These are phyloP conservation scores for Syzygium aqueum DNA, from an alignment of 345 rosid species.

Conservation along the genomic window DNA sequence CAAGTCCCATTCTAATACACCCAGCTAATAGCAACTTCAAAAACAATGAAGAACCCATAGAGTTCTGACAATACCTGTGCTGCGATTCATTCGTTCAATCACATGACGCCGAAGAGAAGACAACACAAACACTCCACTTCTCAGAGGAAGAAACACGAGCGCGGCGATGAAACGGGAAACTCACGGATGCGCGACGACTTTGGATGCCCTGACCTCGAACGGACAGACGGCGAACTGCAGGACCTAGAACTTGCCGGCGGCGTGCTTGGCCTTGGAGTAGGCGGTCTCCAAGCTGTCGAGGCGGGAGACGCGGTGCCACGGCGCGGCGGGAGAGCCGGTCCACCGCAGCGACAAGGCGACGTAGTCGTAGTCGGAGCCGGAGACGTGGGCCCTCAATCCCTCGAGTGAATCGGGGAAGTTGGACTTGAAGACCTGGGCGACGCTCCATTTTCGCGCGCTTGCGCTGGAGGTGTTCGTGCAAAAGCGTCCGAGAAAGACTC, in stretches of 20 bases:
- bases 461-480: slow-evolving; percentile 16
- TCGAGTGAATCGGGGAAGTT: slow-evolving; percentile 44
- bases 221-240: slow-evolving; percentile 83
- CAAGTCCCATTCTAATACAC: not conserved
- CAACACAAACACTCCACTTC: not conserved
- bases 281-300: slow-evolving; percentile 59
- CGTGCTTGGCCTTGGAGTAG: slow-evolving; percentile 57
- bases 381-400: slow-evolving; percentile 46
- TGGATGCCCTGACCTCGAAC: slow-evolving; percentile 39
- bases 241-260: slow-evolving; percentile 68
- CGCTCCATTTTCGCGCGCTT: slow-evolving; percentile 20
- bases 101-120: not conserved
- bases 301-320: slow-evolving; percentile 79
- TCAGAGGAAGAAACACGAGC: not conserved
- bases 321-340: slow-evolving; percentile 67
- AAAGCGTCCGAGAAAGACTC: slow-evolving; percentile 18
- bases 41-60: not conserved
- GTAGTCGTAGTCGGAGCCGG: slow-evolving; percentile 53
- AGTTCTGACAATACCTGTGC: not conserved
- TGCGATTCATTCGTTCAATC: not conserved
- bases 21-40: not conserved
- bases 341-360: slow-evolving; percentile 58
- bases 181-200: slow-evolving; percentile 57
- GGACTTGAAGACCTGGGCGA: slow-evolving; percentile 58
- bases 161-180: not conserved